Base-by-base conservation (phyloP, 495 filamentous ascomycete genomes). In the Bacidia gigantensis region DNA sequence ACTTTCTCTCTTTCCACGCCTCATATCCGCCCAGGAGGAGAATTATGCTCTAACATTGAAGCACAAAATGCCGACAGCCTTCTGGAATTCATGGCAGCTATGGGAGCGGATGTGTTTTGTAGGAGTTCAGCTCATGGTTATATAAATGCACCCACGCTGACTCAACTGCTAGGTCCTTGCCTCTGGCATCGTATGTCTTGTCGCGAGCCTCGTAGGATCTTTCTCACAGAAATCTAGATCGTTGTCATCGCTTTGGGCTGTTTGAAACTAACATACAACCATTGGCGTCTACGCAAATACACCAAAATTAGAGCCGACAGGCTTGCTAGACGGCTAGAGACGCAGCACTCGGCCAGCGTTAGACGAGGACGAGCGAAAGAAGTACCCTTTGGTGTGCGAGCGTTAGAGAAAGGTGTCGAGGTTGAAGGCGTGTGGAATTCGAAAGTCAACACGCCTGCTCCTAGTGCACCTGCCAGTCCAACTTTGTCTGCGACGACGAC, bases 21-120 rank as follows among this genome's bases (percentile, higher is more conserved):
- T 18, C 12, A 11, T 26, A 7, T 32, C 18, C 3, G n/a, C 26
- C 24, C 38, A n/a, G 14, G 11, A 10, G 18, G 24, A n/a, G 25
- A 18, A 2, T 12, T 46, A 2, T 3, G n/a, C 43, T 11, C 18
- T 23, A 20, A 21, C 3, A 3, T 26, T n/a, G 14, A 0, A 3
- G 12, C n/a, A 17, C 26, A 50, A 14, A 11, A 61, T 61, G 52
- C 32, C 45, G 35, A 40, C 40, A 40, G 62, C 60, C 32, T 95
- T 96, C 69, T 95, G 90, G 70, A 60, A 69, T 38, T 72, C 68
- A 35, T 95, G 89, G 89, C 64, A 74, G 56, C 67, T 92, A 60
- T 97, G 90, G 90, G 78, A 93, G 75, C 83, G 95, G 74, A 76
- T 95, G 79, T 82, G 77, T 55, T 82, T 95, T 68, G 90, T 96